Evolutionary conservation across 2,329 filamentous ascomycete species (phyloP).

Genomic region (Aphanocladium album): DNA sequence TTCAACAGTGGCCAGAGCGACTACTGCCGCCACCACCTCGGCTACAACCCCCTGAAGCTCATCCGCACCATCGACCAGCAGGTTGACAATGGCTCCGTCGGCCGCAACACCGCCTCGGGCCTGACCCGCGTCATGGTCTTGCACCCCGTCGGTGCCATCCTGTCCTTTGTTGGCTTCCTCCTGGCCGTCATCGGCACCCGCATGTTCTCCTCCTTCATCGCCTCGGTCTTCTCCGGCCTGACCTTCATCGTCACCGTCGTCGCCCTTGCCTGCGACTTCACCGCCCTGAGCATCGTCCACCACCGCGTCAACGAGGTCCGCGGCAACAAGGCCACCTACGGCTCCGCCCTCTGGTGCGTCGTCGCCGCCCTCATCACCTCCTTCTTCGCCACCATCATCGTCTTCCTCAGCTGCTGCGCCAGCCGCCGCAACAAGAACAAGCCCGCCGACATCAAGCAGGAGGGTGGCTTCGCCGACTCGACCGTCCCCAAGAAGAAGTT

Average conservation of each 20-base stretch:
- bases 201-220: constrained; percentile 45
- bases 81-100: constrained; percentile 37
- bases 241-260: constrained; percentile 45
- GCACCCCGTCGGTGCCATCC: constrained; percentile 54
- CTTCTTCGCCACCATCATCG: constrained; percentile 50
- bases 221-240: constrained; percentile 43
- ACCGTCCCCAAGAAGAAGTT: constrained; percentile 7
- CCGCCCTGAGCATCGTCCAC: constrained; percentile 49
- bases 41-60: constrained; percentile 50
- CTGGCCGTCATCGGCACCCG: constrained; percentile 42
- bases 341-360: constrained; percentile 53
- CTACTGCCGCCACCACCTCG: constrained; percentile 45
- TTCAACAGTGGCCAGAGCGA: constrained; percentile 31
- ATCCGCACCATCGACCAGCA: constrained; percentile 32
- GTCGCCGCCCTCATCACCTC: constrained; percentile 51
- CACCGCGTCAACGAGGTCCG: constrained; percentile 44
- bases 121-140: constrained; percentile 58
- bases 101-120: constrained; percentile 39
- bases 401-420: constrained; percentile 59
- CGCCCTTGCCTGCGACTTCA: constrained; percentile 52
- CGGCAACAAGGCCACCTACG: constrained; percentile 43
- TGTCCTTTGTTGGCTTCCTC: constrained; percentile 50
- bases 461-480: constrained; percentile 22
- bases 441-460: constrained; percentile 20
- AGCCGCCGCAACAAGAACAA: constrained; percentile 35